These are phyloP conservation scores for Alternaria angustiovoidea DNA, from an alignment of 2,329 filamentous ascomycete genomes.

Conservation along the genomic window DNA sequence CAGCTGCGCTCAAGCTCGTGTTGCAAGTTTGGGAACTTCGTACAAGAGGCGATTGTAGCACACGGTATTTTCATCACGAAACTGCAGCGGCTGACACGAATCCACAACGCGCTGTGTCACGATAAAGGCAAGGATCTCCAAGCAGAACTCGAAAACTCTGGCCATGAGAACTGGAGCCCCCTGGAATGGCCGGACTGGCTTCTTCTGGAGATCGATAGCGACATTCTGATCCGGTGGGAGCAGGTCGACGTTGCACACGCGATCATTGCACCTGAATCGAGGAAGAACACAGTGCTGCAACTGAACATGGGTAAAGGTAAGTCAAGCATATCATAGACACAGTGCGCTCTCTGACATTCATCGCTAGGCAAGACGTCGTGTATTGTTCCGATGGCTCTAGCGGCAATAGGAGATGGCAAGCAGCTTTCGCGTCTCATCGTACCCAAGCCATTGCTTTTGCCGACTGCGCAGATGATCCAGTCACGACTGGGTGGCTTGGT, in stretches of 20 bases:
- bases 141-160: conserved; percentile 56
- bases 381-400: conserved; percentile 5
- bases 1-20: conserved; percentile 53
- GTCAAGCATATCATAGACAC: too few species aligned
- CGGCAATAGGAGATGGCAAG: conserved; percentile 2
- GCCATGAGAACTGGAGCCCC: conserved; percentile 65
- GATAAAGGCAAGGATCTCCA: conserved; percentile 25
- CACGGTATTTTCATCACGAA: conserved; percentile 56
- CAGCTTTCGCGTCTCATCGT: conserved; percentile 66
- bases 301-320: conserved; percentile 45
- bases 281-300: conserved; percentile 39
- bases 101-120: conserved; percentile 43
- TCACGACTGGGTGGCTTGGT: conserved; percentile 65
- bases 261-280: conserved; percentile 57
- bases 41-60: conserved; percentile 52
- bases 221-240: conserved; percentile 66
- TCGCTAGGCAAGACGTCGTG: conserved; percentile 9
- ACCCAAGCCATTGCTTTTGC: conserved; percentile 65
- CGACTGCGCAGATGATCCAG: conserved; percentile 66
- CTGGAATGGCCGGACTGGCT: conserved; percentile 65
- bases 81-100: conserved; percentile 55
- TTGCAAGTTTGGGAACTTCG: conserved; percentile 37
- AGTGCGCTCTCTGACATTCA: too few species aligned
- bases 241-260: conserved; percentile 65
- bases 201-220: conserved; percentile 70